These are phyloP conservation scores for Thelonectria olida DNA, from an alignment of 2,329 filamentous ascomycete genomes.

Conservation along the genomic window DNA sequence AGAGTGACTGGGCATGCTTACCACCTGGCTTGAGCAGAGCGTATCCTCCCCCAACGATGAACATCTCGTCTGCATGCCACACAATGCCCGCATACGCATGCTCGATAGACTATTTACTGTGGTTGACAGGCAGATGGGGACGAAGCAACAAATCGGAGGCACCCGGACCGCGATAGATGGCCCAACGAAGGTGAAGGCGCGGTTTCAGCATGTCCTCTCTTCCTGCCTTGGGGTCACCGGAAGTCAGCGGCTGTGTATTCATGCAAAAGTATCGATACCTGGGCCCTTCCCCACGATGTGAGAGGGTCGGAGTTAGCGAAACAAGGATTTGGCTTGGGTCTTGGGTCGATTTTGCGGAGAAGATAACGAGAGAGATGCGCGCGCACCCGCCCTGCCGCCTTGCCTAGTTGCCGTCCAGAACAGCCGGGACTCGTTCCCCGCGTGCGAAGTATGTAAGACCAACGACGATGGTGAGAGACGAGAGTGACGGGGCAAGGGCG, in stretches of 20 bases:
- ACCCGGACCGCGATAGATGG: neutral
- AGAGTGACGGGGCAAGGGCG: neutral
- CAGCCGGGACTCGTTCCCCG: neutral
- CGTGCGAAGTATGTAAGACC: neutral
- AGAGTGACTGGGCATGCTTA: no score
- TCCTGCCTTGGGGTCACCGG: no score
- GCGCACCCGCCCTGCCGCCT: no score
- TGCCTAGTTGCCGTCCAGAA: neutral
- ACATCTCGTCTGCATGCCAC: slow-evolving; percentile 5
- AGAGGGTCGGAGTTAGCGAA: neutral
- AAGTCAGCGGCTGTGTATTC: no score
- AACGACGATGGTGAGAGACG: neutral
- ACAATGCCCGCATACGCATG: slow-evolving; percentile 7
- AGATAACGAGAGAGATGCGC: neutral
- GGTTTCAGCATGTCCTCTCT: neutral
- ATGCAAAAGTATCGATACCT: neutral
- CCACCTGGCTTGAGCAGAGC: neutral
- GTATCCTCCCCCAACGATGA: neutral
- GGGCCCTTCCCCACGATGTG: neutral
- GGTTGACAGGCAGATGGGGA: neutral
- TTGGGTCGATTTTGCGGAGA: neutral
- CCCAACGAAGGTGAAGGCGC: neutral
- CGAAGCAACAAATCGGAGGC: neutral
- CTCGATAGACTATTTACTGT: neutral
- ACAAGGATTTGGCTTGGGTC: no score